Evolutionary conservation across 1,284 basidiomycete genomes (phyloP).

Genomic region (Puccinia polysora): DNA sequence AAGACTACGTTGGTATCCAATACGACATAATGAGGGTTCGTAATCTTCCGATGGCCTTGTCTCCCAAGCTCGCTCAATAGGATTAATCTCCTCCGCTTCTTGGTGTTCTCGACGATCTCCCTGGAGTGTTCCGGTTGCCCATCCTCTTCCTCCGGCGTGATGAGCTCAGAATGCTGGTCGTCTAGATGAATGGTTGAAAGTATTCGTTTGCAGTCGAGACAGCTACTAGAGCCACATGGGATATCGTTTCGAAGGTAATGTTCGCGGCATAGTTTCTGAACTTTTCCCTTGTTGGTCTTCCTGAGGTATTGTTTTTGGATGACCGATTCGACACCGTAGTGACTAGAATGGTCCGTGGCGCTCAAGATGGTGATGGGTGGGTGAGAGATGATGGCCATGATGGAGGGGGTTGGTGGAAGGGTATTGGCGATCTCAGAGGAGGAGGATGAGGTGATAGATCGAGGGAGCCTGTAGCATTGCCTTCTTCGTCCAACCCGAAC

Average conservation of each 20-base stretch:
- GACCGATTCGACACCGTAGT: background rate
- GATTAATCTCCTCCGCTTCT: slow-evolving; percentile 54
- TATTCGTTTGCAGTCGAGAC: slow-evolving; percentile 60
- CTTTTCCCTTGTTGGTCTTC: slow-evolving; percentile 89
- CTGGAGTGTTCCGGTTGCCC: slow-evolving; percentile 32
- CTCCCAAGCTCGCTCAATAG: slow-evolving; percentile 46
- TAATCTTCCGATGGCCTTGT: slow-evolving; percentile 44
- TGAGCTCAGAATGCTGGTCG: no score
- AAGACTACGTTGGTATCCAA: slow-evolving; percentile 96
- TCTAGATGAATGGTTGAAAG: slow-evolving; percentile 51
- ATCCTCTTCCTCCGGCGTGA: no score
- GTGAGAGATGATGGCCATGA: slow-evolving; percentile 26
- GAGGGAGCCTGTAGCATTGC: no score
- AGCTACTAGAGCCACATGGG: slow-evolving; percentile 75
- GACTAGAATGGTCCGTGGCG: background rate
- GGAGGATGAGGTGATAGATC: no score
- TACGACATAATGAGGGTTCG: slow-evolving; percentile 66
- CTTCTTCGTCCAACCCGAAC: no score
- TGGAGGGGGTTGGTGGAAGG: no score
- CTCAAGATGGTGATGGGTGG: slow-evolving; percentile 42
- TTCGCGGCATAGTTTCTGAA: slow-evolving; percentile 81
- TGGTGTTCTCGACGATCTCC: slow-evolving; percentile 60
- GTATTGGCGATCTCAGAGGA: no score
- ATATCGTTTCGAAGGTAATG: slow-evolving; percentile 90
- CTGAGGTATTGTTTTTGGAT: slow-evolving; percentile 51